Evolutionary conservation across 495 filamentous ascomycete species (phyloP).

Genomic region (Podospora anserina): DNA sequence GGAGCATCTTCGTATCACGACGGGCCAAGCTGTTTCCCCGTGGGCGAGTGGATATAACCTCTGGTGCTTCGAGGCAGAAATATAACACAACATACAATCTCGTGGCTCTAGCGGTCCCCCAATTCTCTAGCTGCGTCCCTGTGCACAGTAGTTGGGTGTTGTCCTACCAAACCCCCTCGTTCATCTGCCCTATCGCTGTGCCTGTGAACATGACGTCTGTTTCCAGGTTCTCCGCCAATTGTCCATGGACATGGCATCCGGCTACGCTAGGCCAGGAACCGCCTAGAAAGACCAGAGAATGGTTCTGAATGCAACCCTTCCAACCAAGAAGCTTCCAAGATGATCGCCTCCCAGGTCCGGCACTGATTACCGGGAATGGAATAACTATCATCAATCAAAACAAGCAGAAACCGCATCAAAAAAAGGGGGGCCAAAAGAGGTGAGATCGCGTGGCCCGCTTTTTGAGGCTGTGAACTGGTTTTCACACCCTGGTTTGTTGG

Average conservation of each 20-base stretch:
- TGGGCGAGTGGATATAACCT: background rate
- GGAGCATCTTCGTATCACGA: constrained; percentile 25
- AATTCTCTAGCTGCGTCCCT: constrained; percentile 16
- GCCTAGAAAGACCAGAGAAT: background rate
- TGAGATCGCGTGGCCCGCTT: constrained; percentile 10
- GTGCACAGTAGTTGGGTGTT: background rate
- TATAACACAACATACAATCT: background rate
- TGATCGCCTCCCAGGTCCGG: background rate
- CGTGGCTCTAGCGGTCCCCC: background rate
- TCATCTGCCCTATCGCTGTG: background rate
- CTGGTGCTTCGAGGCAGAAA: background rate
- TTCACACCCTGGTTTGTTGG: background rate
- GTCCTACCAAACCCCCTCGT: background rate
- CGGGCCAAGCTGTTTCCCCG: background rate
- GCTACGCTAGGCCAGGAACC: constrained; percentile 5
- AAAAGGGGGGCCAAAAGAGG: background rate
- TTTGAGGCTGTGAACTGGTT: constrained; percentile 24
- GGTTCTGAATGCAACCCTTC: background rate
- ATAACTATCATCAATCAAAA: background rate
- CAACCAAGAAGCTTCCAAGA: constrained; percentile 4
- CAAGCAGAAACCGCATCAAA: background rate
- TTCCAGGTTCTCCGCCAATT: constrained; percentile 3
- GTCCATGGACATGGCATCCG: background rate
- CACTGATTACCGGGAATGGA: background rate
- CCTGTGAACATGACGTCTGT: constrained; percentile 1